phyloP scores from a whole-genome alignment of 2,329 filamentous ascomycete species.

The Colletotrichum simmondsii region DNA sequence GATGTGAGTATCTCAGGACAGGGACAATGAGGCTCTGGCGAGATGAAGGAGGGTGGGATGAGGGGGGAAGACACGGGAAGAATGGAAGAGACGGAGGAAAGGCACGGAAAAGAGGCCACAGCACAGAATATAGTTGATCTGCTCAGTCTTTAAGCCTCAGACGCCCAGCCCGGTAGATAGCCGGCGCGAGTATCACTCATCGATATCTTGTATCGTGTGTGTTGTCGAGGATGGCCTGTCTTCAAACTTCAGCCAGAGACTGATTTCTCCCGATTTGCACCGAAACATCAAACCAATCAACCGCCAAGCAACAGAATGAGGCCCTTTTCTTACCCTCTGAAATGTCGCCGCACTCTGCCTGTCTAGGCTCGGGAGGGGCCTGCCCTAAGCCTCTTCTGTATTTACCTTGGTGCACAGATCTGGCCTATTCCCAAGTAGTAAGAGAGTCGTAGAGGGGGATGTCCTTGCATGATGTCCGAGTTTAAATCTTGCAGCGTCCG shows the following conservation, averaged over 20 bases:
- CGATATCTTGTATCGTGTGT: neutral
- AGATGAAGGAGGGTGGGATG: neutral
- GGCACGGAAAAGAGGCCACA: neutral
- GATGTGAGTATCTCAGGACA: neutral
- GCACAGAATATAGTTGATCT: neutral
- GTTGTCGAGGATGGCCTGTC: neutral
- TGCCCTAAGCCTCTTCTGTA: neutral
- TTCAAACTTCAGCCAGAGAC: conserved; percentile 2
- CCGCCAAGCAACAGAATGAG: neutral
- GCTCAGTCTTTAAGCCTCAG: neutral
- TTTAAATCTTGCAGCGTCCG: conserved; percentile 25
- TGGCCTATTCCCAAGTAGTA: neutral
- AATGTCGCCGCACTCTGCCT: neutral
- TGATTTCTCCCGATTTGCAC: neutral
- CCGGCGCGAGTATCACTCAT: conserved; percentile 9
- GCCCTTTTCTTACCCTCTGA: neutral
- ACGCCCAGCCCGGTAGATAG: conserved; percentile 1
- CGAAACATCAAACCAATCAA: conserved; percentile 29
- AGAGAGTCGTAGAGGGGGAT: neutral
- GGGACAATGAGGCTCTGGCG: neutral
- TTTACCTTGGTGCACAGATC: neutral
- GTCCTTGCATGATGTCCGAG: conserved; percentile 18
- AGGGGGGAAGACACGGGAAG: neutral
- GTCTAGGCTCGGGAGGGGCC: neutral
- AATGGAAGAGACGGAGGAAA: neutral